Evolutionary conservation across 1,284 basidiomycete species (phyloP), one percentile per base, ranked within the genome.

Genomic region (Trametes sp.): DNA sequence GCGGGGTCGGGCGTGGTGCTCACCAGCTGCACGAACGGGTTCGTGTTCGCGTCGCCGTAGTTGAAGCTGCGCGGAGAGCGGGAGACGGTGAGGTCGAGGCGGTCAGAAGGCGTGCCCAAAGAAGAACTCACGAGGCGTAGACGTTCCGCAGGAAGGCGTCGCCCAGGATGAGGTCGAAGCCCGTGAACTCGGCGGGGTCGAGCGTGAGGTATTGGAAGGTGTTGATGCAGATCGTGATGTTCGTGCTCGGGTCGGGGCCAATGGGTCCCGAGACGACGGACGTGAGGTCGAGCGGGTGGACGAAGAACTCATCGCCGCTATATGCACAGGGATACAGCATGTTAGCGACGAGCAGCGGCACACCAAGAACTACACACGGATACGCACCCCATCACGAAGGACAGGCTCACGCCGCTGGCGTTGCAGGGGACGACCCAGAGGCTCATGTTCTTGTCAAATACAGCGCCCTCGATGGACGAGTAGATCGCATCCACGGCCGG

Each of bases 41-140:
- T 63, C 7, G 62, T 66, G 16, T 57, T 49, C 55, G 63, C 60
- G 68, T 76, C 73, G 48, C 80, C 81, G 62, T 79, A 80, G 69
- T 82, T 79, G 72, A 81, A 83, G 11, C 72, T 72, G 60, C 7
- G 21, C n/a, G n/a, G n/a, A n/a, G n/a, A n/a, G n/a, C n/a, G n/a
- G n/a, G n/a, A 62, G 33, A 46, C 8, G 1, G 44, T 36, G 23
- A 50, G 54, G 23, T 24, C 24, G 9, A 24, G 7, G 42, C 23
- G 42, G 10, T 23, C 7, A 24, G 8, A 9, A 6, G 11, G 35
- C 4, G 11, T 36, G 4, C 1, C 14, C 7, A 19, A n/a, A 19
- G n/a, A 26, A 16, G 23, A 13, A 63, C 73, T 60, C 73, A 81
- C 65, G 79, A 74, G n/a, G 74, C 75, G 72, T 80, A 81, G 62